These are phyloP conservation scores for Dendryphion nanum DNA, from an alignment of 2,329 filamentous ascomycete genomes.

Conservation along the genomic window DNA sequence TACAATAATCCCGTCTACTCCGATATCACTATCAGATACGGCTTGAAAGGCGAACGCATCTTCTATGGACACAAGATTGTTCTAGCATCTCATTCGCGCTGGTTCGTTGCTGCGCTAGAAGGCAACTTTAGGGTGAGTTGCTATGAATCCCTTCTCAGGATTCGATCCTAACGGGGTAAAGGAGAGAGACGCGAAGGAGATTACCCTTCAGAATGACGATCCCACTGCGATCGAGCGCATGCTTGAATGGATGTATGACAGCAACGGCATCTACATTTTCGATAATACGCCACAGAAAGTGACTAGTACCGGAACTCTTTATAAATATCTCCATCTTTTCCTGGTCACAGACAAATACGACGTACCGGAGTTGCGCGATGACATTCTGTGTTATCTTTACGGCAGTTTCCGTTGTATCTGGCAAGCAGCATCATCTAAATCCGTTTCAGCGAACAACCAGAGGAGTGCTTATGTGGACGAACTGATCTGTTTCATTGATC, in stretches of 20 bases:
- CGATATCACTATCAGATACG: constrained; percentile 6
- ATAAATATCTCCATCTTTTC: background rate
- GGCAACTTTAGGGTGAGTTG: background rate
- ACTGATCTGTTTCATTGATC: no score
- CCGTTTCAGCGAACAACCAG: no score
- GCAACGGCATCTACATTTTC: background rate
- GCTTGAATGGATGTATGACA: background rate
- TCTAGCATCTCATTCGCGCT: background rate
- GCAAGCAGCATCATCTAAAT: no score
- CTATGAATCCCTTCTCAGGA: background rate
- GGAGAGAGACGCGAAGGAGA: background rate
- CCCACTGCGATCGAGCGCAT: background rate
- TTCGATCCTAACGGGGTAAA: background rate
- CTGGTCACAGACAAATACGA: constrained; percentile 1
- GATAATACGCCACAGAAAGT: background rate
- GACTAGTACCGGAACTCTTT: background rate
- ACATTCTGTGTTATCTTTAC: no score
- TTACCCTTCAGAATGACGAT: background rate
- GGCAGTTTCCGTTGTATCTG: no score
- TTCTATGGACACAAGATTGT: constrained; percentile 6
- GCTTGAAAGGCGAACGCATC: background rate
- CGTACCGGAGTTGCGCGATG: background rate
- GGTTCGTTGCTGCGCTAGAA: background rate
- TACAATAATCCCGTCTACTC: constrained; percentile 1
- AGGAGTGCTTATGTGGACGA: no score